Evolutionary conservation across 2,329 filamentous ascomycete species (phyloP).

Genomic region (Aspergillus felis): DNA sequence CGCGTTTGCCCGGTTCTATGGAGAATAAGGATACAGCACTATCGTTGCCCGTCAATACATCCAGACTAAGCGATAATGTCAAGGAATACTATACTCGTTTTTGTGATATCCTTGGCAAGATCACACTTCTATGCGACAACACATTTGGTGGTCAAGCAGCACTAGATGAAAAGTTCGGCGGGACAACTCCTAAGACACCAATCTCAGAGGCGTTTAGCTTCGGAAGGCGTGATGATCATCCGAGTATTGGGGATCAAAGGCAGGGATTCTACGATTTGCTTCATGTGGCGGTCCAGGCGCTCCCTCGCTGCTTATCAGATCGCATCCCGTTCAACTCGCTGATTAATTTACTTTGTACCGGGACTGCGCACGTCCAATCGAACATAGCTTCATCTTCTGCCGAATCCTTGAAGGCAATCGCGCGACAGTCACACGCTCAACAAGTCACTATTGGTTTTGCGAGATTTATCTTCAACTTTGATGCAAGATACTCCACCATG

Average conservation of each 20-base stretch:
- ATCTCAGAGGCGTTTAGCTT: conserved; percentile 94
- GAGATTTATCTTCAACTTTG: conserved; percentile 97
- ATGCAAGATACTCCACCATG: conserved; percentile 95
- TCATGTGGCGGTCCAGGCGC: conserved; percentile 89
- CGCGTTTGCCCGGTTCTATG: conserved; percentile 23
- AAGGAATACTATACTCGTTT: conserved; percentile 86
- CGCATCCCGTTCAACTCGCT: conserved; percentile 90
- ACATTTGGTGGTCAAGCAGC: conserved; percentile 95
- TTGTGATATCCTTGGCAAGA: conserved; percentile 91
- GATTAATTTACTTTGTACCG: conserved; percentile 92
- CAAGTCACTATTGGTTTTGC: conserved; percentile 96
- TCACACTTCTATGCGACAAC: conserved; percentile 94
- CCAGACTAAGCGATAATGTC: conserved; percentile 67
- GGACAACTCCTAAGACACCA: conserved; percentile 85
- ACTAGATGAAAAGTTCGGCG: conserved; percentile 89
- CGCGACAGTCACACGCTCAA: conserved; percentile 85
- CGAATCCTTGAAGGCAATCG: conserved; percentile 91
- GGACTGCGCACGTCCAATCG: conserved; percentile 88
- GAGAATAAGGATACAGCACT: conserved; percentile 29
- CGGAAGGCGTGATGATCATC: conserved; percentile 73
- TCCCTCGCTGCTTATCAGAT: conserved; percentile 87
- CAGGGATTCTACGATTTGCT: conserved; percentile 94
- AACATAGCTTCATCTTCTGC: conserved; percentile 91
- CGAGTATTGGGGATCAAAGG: conserved; percentile 72
- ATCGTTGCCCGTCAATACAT: conserved; percentile 53